These are phyloP conservation scores for Colletotrichum limetticola DNA, from an alignment of 2,329 filamentous ascomycete genomes.

Conservation along the genomic window DNA sequence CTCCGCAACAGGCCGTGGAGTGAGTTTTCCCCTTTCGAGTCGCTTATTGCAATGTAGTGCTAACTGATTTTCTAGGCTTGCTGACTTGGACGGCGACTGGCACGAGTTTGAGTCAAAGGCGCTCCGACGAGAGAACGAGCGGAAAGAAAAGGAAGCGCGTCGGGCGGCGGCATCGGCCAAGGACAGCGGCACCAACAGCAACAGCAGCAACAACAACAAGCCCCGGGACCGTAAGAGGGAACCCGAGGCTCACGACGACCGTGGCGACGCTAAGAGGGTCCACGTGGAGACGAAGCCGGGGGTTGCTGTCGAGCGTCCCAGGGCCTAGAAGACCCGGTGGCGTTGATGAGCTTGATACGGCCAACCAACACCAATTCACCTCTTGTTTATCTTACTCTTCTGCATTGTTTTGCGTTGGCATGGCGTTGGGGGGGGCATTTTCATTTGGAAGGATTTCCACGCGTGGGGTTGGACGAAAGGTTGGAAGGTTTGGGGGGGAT, in stretches of 20 bases:
- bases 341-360: neutral
- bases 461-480: slow-evolving; percentile 9
- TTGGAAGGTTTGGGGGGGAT: neutral
- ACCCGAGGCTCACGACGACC: slow-evolving; percentile 44
- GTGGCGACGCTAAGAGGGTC: slow-evolving; percentile 45
- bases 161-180: slow-evolving; percentile 50
- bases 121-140: slow-evolving; percentile 87
- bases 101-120: slow-evolving; percentile 99
- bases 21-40: slow-evolving; percentile 57
- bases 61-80: slow-evolving; percentile 67
- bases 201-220: neutral
- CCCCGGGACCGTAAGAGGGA: slow-evolving; percentile 53
- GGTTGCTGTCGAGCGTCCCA: slow-evolving; percentile 18
- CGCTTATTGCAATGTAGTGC: slow-evolving; percentile 31
- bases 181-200: slow-evolving; percentile 38
- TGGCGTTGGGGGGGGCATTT: slow-evolving; percentile 27
- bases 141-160: slow-evolving; percentile 65
- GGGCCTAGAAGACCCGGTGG: slow-evolving; percentile 9
- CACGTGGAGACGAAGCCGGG: slow-evolving; percentile 32
- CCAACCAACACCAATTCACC: neutral
- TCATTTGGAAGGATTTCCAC: neutral
- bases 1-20: slow-evolving; percentile 82
- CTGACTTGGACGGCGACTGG: slow-evolving; percentile 90
- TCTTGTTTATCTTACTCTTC: slow-evolving; percentile 10
- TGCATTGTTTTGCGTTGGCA: slow-evolving; percentile 33